A percentile compares a stretch with the other conserved stretches of the same genome.
Conservation (phyloP, 805 yeast genomes). For the Priceomyces melissophilus region DNA sequence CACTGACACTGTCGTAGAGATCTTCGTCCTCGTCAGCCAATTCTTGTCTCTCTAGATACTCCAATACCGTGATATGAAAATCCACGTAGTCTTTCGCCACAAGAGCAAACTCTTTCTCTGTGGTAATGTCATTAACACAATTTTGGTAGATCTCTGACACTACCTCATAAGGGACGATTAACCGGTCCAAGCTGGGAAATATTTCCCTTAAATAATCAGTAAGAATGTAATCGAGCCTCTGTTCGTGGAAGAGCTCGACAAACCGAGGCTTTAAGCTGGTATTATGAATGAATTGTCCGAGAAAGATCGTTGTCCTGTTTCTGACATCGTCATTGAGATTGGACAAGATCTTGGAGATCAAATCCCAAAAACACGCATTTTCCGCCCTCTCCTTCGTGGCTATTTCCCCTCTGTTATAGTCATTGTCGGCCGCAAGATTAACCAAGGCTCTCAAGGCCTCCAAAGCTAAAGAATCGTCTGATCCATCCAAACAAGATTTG, state of each 20-base stretch:
- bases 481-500: not conserved
- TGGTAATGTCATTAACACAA: not conserved
- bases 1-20: conserved; percentile 8
- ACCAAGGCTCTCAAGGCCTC: conserved; percentile 28
- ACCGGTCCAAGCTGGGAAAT: conserved; percentile 1
- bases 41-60: not conserved
- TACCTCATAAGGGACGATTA: conserved; percentile 6
- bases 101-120: not conserved
- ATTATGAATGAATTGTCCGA: conserved; percentile 31
- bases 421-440: conserved; percentile 36
- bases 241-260: conserved; percentile 11
- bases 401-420: conserved; percentile 15
- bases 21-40: conserved; percentile 7
- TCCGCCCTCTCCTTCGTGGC: conserved; percentile 1
- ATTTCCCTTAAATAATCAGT: not conserved
- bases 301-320: conserved; percentile 18
- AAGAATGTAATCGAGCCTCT: conserved; percentile 3
- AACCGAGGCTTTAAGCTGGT: conserved; percentile 17
- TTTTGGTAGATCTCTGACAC: conserved; percentile 9
- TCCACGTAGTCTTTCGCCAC: conserved; percentile 4
- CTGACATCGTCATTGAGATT: conserved; percentile 5
- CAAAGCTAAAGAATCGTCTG: conserved; percentile 4
- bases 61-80: conserved; percentile 3
- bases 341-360: conserved; percentile 1
- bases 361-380: conserved; percentile 17